Percentiles rank a stretch among this genome's conserved stretches.
Conservation (phyloP, 1,284 basidiomycete species). For the Irpex sp. region DNA sequence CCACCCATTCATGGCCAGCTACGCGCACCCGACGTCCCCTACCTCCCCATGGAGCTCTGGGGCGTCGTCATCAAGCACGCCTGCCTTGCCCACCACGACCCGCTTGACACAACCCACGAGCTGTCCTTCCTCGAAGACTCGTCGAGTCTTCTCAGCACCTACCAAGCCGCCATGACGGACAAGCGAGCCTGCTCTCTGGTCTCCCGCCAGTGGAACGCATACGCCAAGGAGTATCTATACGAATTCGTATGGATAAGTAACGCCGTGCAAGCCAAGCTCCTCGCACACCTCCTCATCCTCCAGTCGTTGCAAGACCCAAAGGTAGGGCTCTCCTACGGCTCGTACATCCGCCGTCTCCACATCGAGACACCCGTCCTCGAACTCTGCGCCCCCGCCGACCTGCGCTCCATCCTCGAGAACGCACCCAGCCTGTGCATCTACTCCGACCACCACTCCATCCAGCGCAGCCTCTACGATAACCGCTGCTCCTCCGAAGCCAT, state of each 20-base stretch:
- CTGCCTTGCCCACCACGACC: conserved; percentile 37
- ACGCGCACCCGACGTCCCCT: conserved; percentile 25
- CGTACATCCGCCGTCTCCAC: conserved; percentile 56
- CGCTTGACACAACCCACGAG: conserved; percentile 41
- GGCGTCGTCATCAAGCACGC: conserved; percentile 50
- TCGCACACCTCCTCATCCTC: conserved; percentile 49
- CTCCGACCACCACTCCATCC: conserved; percentile 57
- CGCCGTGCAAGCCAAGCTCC: conserved; percentile 48
- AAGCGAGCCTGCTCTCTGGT: conserved; percentile 52
- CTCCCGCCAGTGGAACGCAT: conserved; percentile 46
- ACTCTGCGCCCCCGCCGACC: conserved; percentile 58
- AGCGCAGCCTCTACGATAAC: conserved; percentile 43
- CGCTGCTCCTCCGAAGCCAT: conserved; percentile 46
- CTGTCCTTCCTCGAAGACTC: conserved; percentile 43
- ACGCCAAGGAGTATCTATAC: conserved; percentile 50
- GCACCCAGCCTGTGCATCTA: conserved; percentile 54
- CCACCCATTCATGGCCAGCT: neutral
- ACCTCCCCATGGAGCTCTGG: conserved; percentile 56
- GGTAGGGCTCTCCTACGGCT: conserved; percentile 34
- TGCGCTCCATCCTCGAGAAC: conserved; percentile 59
- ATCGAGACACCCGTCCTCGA: conserved; percentile 64
- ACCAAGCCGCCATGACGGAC: conserved; percentile 40
- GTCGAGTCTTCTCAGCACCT: conserved; percentile 36
- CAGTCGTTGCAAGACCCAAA: conserved; percentile 30
- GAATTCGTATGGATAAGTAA: conserved; percentile 65